phyloP scores from a whole-genome alignment of 1,284 basidiomycete genomes.

The Austroboletus niveus region DNA sequence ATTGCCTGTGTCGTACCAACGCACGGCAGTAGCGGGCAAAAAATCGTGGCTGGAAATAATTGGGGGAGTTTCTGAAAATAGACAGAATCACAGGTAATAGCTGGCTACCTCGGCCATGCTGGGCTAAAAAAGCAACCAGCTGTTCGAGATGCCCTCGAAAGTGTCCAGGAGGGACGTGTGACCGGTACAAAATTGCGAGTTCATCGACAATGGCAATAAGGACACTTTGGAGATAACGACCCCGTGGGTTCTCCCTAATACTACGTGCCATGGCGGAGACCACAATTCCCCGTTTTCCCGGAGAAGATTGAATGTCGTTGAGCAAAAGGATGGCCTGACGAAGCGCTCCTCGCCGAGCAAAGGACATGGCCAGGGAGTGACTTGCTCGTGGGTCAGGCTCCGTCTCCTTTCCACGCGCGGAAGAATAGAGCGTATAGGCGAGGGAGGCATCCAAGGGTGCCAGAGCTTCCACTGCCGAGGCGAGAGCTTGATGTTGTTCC shows the following conservation, averaged over 20 bases:
- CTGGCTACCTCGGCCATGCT: conserved; percentile 16
- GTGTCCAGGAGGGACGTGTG: conserved; percentile 20
- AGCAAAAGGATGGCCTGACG: conserved; percentile 16
- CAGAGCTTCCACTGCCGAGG: conserved; percentile 18
- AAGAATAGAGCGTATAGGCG: conserved; percentile 17
- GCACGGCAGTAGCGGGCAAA: conserved; percentile 21
- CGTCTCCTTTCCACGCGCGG: conserved; percentile 2
- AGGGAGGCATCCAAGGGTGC: conserved; percentile 18
- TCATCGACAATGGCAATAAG: conserved; percentile 17
- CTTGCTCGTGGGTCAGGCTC: not conserved
- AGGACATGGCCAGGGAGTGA: conserved; percentile 18
- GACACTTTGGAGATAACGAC: conserved; percentile 6
- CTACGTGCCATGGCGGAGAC: conserved; percentile 22
- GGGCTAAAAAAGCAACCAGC: conserved; percentile 23
- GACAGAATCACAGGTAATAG: conserved; percentile 18
- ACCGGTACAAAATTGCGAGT: conserved; percentile 22
- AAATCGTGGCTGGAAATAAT: conserved; percentile 24
- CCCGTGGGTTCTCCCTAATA: conserved; percentile 16
- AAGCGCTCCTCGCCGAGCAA: conserved; percentile 17
- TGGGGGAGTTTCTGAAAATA: conserved; percentile 15
- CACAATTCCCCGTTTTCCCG: conserved; percentile 16
- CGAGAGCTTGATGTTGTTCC: conserved; percentile 13
- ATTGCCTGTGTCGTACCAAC: conserved; percentile 21
- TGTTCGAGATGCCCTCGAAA: conserved; percentile 30
- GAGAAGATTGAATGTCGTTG: conserved; percentile 11